Evolutionary conservation across 306 rosid genomes (phyloP).

Genomic region (Cyamopsis tetragonoloba): DNA sequence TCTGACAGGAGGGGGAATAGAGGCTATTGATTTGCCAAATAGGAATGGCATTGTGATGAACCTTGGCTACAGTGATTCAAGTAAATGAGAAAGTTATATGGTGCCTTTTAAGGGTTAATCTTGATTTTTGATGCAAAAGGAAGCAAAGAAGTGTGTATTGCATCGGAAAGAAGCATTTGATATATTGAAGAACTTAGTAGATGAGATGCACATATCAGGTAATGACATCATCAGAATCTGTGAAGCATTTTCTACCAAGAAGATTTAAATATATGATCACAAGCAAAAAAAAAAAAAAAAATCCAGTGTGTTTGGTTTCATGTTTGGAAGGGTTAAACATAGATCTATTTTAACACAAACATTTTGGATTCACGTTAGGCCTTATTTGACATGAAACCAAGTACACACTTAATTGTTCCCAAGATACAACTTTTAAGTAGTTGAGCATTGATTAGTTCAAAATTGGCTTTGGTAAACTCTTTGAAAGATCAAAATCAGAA

Average conservation of each 20-base stretch:
- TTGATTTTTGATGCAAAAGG: neutral
- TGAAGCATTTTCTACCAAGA: neutral
- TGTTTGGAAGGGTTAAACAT: too few species aligned
- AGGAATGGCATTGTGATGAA: neutral
- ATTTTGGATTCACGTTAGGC: too few species aligned
- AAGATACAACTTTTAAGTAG: neutral
- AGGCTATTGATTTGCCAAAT: neutral
- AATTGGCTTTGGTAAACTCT: neutral
- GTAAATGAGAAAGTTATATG: neutral
- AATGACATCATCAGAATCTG: neutral
- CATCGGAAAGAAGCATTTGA: neutral
- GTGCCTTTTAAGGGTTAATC: neutral
- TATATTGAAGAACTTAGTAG: neutral
- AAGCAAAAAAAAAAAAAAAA: neutral
- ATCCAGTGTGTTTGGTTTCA: too few species aligned
- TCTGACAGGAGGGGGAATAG: neutral
- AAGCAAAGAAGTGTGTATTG: neutral
- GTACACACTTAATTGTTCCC: too few species aligned
- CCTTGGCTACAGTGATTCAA: neutral
- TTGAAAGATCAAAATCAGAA: slow-evolving; percentile 2
- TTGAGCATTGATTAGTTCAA: neutral
- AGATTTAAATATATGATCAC: neutral
- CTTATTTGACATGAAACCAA: too few species aligned
- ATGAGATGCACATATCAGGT: neutral
- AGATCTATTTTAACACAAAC: too few species aligned